Evolutionary conservation across 2,329 filamentous ascomycete genomes (phyloP).

Genomic region (Elsinoe ampelina): DNA sequence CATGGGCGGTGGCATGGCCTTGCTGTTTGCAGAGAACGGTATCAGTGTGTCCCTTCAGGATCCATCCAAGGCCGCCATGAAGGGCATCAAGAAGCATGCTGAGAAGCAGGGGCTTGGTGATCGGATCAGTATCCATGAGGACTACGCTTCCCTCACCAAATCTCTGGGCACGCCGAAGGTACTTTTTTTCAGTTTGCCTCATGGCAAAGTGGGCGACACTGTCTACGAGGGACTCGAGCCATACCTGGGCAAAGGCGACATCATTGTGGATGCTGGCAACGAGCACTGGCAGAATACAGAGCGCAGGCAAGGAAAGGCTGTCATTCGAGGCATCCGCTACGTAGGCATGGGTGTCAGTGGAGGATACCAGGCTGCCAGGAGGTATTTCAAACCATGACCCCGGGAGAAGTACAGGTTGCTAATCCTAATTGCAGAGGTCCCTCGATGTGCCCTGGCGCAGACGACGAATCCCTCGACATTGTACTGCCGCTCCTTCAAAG

Average conservation of each 20-base stretch:
- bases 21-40: constrained; percentile 50
- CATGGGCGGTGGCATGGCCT: constrained; percentile 52
- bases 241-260: constrained; percentile 50
- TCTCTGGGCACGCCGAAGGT: constrained; percentile 41
- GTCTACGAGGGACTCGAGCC: constrained; percentile 40
- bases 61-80: constrained; percentile 41
- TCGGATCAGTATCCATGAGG: constrained; percentile 32
- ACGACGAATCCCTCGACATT: constrained; percentile 46
- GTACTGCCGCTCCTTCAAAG: constrained; percentile 53
- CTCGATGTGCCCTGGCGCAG: constrained; percentile 58
- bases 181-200: constrained; percentile 45
- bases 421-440: constrained; percentile 44
- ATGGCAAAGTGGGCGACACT: constrained; percentile 39
- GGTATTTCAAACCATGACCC: constrained; percentile 10
- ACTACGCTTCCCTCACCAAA: constrained; percentile 44
- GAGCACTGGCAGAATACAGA: constrained; percentile 59
- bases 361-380: constrained; percentile 55
- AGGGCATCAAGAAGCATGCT: constrained; percentile 33
- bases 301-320: constrained; percentile 49
- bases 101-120: constrained; percentile 32
- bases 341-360: constrained; percentile 61
- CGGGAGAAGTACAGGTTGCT: background rate
- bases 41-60: constrained; percentile 48
- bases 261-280: constrained; percentile 61
- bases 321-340: constrained; percentile 51